Percentiles rank a stretch among this genome's conserved stretches.
Evolutionary conservation across 2,329 filamentous ascomycete species (phyloP).

Genomic region (Epichloe aotearoae): DNA sequence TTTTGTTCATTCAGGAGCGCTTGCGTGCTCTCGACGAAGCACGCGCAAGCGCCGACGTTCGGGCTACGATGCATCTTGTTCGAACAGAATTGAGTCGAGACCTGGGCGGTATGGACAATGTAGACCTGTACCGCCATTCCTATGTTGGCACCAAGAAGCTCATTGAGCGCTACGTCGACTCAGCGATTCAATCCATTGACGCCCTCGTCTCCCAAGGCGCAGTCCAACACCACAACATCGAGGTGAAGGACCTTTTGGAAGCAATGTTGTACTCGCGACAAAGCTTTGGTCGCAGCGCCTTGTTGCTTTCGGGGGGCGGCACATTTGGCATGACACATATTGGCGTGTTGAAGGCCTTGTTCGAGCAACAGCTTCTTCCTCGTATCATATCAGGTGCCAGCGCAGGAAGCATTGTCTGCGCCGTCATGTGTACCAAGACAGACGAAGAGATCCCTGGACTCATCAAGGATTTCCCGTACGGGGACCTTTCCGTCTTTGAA

Average conservation of each 20-base stretch:
- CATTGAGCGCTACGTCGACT: conserved; percentile 78
- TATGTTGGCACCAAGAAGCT: conserved; percentile 76
- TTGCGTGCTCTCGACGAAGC: conserved; percentile 63
- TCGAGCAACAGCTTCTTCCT: conserved; percentile 60
- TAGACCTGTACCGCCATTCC: conserved; percentile 69
- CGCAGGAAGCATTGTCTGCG: conserved; percentile 74
- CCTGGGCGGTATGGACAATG: conserved; percentile 74
- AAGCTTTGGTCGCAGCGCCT: conserved; percentile 71
- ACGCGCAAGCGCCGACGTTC: conserved; percentile 55
- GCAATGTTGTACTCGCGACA: conserved; percentile 60
- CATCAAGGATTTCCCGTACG: conserved; percentile 58
- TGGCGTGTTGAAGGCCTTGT: conserved; percentile 71
- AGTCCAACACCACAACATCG: conserved; percentile 35
- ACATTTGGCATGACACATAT: conserved; percentile 91
- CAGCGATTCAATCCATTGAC: conserved; percentile 60
- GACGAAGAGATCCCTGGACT: conserved; percentile 65
- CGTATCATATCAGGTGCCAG: conserved; percentile 81
- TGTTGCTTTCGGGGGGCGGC: conserved; percentile 68
- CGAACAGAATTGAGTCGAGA: conserved; percentile 70
- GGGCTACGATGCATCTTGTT: conserved; percentile 65
- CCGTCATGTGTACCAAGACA: conserved; percentile 64
- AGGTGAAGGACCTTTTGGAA: conserved; percentile 49
- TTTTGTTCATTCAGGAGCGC: conserved; percentile 53
- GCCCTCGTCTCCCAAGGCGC: conserved; percentile 51
- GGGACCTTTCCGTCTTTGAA: conserved; percentile 72